Percentiles rank a stretch among this genome's conserved stretches.
Evolutionary conservation across 169 alveolate genomes (phyloP).

Genomic region (Besnoitia besnoiti): DNA sequence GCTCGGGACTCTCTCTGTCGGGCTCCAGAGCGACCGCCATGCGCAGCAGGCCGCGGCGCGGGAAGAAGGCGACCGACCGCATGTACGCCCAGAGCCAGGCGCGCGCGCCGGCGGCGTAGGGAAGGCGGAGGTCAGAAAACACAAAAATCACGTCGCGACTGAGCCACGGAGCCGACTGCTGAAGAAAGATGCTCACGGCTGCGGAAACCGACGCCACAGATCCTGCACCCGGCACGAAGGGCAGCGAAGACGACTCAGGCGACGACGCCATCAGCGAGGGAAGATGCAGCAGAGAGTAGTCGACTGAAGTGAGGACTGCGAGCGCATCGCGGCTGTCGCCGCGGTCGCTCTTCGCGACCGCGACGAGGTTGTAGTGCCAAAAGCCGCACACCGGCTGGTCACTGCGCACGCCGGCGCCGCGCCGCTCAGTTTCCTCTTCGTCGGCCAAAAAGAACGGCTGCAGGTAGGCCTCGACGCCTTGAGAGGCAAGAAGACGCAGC

Average conservation of each 20-base stretch:
- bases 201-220: neutral
- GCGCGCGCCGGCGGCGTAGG: conserved; percentile 60
- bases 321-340: conserved; percentile 37
- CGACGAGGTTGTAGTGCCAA: conserved; percentile 4
- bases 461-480: neutral
- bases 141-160: conserved; percentile 56
- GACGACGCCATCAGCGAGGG: conserved; percentile 1
- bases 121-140: conserved; percentile 55
- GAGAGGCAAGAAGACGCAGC: neutral
- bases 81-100: conserved; percentile 37
- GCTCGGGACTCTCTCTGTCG: neutral
- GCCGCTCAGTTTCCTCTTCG: neutral
- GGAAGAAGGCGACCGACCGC: neutral
- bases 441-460: conserved; percentile 14
- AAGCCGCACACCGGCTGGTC: neutral
- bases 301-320: neutral
- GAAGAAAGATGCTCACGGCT: neutral
- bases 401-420: neutral
- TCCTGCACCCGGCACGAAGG: neutral
- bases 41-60: conserved; percentile 38
- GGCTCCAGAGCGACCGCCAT: conserved; percentile 42
- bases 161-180: conserved; percentile 59
- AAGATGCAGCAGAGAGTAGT: neutral
- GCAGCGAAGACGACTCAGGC: neutral
- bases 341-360: neutral